Evolutionary conservation across 2,329 filamentous ascomycete genomes (phyloP).

Genomic region (Fusarium tuaranense): DNA sequence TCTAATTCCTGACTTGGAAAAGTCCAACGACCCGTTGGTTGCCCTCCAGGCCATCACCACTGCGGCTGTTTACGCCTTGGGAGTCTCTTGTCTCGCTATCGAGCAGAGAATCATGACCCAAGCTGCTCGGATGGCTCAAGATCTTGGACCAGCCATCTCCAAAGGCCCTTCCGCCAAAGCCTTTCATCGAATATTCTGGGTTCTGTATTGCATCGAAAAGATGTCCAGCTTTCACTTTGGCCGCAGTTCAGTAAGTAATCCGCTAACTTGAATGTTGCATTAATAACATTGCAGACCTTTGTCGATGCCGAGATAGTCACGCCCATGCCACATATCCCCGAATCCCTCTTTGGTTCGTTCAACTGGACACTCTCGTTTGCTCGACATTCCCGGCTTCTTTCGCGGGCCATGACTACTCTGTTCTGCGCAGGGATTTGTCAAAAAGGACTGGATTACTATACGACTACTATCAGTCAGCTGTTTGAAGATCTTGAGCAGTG

Average conservation of each 20-base stretch:
- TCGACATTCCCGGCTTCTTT: constrained; percentile 27
- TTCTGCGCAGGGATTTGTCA: constrained; percentile 32
- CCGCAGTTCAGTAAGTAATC: constrained; percentile 28
- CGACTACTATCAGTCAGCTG: constrained; percentile 15
- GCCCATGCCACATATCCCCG: constrained; percentile 30
- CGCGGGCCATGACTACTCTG: constrained; percentile 22
- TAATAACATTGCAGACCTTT: constrained; percentile 13
- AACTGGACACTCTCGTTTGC: constrained; percentile 28
- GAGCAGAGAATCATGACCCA: constrained; percentile 35
- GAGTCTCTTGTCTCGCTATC: constrained; percentile 28
- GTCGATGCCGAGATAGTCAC: constrained; percentile 30
- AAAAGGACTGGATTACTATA: constrained; percentile 14
- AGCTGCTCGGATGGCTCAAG: constrained; percentile 32
- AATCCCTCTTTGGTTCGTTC: constrained; percentile 31
- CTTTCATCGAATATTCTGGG: constrained; percentile 35
- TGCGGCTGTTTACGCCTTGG: constrained; percentile 16
- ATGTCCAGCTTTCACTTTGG: constrained; percentile 40
- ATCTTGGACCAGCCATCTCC: constrained; percentile 17
- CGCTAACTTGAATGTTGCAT: background rate
- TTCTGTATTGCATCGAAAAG: constrained; percentile 36
- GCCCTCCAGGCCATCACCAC: constrained; percentile 37
- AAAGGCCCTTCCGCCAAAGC: constrained; percentile 10
- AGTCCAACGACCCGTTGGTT: constrained; percentile 15
- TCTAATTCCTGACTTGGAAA: constrained; percentile 13
- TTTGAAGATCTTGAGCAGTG: constrained; percentile 33